Evolutionary conservation across 306 rosid species (phyloP), one percentile per base, ranked within the genome.

Genomic region (Nissolia schottii): DNA sequence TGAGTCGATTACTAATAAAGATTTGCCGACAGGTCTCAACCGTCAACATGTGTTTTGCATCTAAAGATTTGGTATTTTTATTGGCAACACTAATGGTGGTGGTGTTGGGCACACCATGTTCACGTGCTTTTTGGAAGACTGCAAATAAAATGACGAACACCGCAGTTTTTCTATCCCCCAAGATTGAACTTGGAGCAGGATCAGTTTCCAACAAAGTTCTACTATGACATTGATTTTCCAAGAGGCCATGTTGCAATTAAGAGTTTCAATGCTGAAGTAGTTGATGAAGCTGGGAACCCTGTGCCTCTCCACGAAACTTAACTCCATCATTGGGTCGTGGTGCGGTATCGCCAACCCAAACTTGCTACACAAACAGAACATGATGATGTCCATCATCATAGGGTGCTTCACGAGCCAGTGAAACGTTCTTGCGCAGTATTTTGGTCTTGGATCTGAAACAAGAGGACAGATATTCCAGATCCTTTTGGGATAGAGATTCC

Each of bases 401-500:
- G 64, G 22, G 7, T 57, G 1, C 73, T 53, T 61, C 14, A 40
- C 0, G 0, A 60, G 2, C 81, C 87, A 86, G 70, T 12, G 3
- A 14, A 0, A 70, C n/a, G 0, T 0, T 5, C 45, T 77, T 20
- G 70, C 86, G 12, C 94, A 90, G 14, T 88, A 85, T 54, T 92
- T 34, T 71, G 95, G 98, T 1, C 70, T 86, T 34, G 98, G 98
- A 69, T 82, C 98, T 0, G 95, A 90, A 53, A 81, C 95, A 3
- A 67, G 96, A 7, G 79, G 70, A 90, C 87, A 0, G 35, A 76
- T 50, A 66, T 90, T 64, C 98, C 96, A 0, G 80, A 82, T 40
- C 98, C 98, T 41, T 90, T 67, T 64, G 96, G 96, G 3, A 70
- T 88, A 11, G 95, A 88, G 20, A 57, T 86, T 73, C 96, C 92